These are phyloP conservation scores for Dictyostelium citrinum DNA, from an alignment of 78 protist species.

Conservation along the genomic window DNA sequence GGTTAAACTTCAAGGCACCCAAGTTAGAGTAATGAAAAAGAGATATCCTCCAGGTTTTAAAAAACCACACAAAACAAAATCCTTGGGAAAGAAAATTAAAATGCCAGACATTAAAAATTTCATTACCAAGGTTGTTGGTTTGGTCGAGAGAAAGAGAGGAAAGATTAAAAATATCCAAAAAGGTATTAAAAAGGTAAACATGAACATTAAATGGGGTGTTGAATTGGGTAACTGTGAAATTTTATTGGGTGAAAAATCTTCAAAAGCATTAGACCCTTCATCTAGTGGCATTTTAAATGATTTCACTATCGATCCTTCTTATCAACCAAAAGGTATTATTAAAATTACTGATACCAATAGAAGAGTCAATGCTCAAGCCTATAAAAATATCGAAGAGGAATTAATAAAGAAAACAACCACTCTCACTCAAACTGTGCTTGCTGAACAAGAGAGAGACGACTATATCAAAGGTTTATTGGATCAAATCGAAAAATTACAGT, in stretches of 20 bases:
- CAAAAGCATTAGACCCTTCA: background rate
- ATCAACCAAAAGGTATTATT: conserved; percentile 62
- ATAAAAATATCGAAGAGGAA: conserved; percentile 59
- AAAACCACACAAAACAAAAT: background rate
- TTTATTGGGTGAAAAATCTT: conserved; percentile 58
- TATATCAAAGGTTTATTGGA: background rate
- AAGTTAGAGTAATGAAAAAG: conserved; percentile 49
- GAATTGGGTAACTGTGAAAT: conserved; percentile 78
- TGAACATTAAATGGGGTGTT: conserved; percentile 34
- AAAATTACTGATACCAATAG: conserved; percentile 69
- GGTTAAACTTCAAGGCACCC: conserved; percentile 61
- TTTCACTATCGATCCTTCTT: background rate
- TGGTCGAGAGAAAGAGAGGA: conserved; percentile 22
- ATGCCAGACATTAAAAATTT: conserved; percentile 63
- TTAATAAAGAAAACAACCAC: conserved; percentile 32
- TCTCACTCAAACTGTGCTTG: conserved; percentile 3
- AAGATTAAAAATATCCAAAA: conserved; percentile 26
- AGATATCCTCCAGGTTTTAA: background rate
- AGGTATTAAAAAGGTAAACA: conserved; percentile 56
- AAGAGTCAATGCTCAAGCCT: conserved; percentile 55
- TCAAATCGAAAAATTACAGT: background rate
- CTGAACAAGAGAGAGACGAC: conserved; percentile 41
- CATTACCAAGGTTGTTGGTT: conserved; percentile 32
- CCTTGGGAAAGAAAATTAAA: background rate
- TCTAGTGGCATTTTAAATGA: background rate